These are phyloP conservation scores for Aquanectria penicillioides DNA, from an alignment of 2,329 filamentous ascomycete species.

Conservation along the genomic window DNA sequence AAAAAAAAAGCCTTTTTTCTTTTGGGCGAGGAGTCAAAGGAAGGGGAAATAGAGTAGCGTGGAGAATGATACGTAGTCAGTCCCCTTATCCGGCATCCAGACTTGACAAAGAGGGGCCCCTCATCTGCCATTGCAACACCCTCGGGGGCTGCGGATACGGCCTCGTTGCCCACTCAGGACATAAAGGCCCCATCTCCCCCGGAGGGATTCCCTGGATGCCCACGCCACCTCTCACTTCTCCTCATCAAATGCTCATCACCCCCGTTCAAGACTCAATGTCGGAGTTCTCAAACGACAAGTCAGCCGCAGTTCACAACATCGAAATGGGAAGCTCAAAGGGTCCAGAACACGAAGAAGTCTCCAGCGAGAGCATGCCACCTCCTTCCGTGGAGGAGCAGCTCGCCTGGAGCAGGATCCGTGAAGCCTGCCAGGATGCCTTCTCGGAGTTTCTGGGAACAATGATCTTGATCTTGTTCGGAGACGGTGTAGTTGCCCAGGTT, in stretches of 20 bases:
- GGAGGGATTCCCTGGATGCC: constrained; percentile 19
- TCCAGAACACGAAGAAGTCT: constrained; percentile 36
- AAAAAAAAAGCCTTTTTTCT: background rate
- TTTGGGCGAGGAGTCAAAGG: background rate
- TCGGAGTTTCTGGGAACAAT: constrained; percentile 76
- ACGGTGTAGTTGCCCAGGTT: constrained; percentile 77
- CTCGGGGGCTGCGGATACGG: background rate
- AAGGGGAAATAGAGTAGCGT: background rate
- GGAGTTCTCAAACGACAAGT: constrained; percentile 47
- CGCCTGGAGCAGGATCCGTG: constrained; percentile 64
- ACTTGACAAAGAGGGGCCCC: background rate
- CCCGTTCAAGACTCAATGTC: constrained; percentile 46
- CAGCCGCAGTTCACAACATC: constrained; percentile 41
- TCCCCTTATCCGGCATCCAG: too few species aligned
- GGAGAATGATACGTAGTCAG: constrained; percentile 5
- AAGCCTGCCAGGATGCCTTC: constrained; percentile 65
- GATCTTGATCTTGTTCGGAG: constrained; percentile 74
- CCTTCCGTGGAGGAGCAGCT: constrained; percentile 37
- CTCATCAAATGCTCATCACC: constrained; percentile 43
- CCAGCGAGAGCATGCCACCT: constrained; percentile 30
- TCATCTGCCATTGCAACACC: background rate
- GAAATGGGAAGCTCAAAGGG: constrained; percentile 43
- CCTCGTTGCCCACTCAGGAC: constrained; percentile 7
- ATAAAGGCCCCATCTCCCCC: constrained; percentile 28
- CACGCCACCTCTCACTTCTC: constrained; percentile 20